These are phyloP conservation scores for Hanseniaspora lachancei DNA, from an alignment of 805 yeast genomes.

Conservation along the genomic window DNA sequence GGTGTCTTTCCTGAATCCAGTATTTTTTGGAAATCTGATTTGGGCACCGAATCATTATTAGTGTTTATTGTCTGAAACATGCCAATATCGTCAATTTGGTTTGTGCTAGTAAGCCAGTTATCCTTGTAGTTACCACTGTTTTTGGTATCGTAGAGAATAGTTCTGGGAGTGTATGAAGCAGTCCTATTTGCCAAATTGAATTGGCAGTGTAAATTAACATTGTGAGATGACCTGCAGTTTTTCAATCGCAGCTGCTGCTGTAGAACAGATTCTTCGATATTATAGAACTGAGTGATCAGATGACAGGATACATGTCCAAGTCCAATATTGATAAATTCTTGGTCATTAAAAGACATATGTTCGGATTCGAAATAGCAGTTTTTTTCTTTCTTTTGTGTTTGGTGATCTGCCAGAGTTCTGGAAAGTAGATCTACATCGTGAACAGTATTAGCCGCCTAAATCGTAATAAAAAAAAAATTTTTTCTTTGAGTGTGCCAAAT, in stretches of 20 bases:
- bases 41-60: conserved; percentile 27
- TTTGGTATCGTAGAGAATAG: conserved; percentile 63
- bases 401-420: background rate
- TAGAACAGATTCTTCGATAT: conserved; percentile 63
- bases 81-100: conserved; percentile 13
- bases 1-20: conserved; percentile 39
- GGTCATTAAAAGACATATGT: background rate
- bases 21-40: conserved; percentile 50
- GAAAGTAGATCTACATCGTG: background rate
- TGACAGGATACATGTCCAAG: conserved; percentile 64
- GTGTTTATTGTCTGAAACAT: conserved; percentile 25
- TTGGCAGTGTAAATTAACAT: conserved; percentile 34
- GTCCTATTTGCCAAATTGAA: conserved; percentile 30
- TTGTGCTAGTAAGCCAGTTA: conserved; percentile 8
- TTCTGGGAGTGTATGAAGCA: conserved; percentile 66
- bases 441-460: background rate
- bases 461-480: background rate
- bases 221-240: conserved; percentile 29
- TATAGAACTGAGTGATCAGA: conserved; percentile 66
- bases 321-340: conserved; percentile 61
- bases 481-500: background rate
- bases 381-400: background rate
- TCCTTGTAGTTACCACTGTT: conserved; percentile 36
- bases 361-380: background rate
- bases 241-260: conserved; percentile 21